Evolutionary conservation across 768 basidiomycete species (phyloP).

Genomic region (Podaxis rugospora): DNA sequence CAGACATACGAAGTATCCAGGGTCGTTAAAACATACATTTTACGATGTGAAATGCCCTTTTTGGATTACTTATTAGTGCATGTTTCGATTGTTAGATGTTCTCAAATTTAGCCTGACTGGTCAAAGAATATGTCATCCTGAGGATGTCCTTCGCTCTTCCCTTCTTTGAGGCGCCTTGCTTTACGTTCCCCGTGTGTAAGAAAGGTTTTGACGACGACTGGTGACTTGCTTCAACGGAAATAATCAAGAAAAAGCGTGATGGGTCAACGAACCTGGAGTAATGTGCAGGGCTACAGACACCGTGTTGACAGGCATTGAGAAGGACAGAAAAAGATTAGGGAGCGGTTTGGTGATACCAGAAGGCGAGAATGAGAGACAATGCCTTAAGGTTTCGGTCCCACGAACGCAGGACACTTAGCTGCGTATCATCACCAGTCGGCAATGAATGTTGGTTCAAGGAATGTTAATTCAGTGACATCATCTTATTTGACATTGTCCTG

Average conservation of each 20-base stretch:
- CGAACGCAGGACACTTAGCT: not conserved
- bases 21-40: slow-evolving; percentile 23
- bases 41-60: slow-evolving; percentile 65
- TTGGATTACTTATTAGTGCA: not conserved
- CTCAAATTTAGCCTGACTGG: slow-evolving; percentile 37
- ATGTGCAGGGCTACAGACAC: slow-evolving; percentile 51
- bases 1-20: not conserved
- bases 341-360: slow-evolving; percentile 8
- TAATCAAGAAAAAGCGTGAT: not conserved
- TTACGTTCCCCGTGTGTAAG: slow-evolving; percentile 41
- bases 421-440: not conserved
- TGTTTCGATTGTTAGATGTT: not conserved
- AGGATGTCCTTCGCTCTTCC: slow-evolving; percentile 39
- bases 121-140: slow-evolving; percentile 67
- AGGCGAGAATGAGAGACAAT: slow-evolving; percentile 4
- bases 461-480: not conserved
- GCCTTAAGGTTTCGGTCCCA: not conserved
- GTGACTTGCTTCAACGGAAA: not conserved
- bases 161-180: slow-evolving; percentile 31
- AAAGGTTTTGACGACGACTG: slow-evolving; percentile 54
- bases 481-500: not conserved
- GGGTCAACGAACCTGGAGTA: slow-evolving; percentile 36
- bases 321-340: slow-evolving; percentile 6
- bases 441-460: not conserved
- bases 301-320: slow-evolving; percentile 47